Percentiles rank a stretch among this genome's conserved stretches.
These are phyloP conservation scores for Termitomyces eurrhizus DNA, from an alignment of 768 basidiomycete species.

Conservation along the genomic window DNA sequence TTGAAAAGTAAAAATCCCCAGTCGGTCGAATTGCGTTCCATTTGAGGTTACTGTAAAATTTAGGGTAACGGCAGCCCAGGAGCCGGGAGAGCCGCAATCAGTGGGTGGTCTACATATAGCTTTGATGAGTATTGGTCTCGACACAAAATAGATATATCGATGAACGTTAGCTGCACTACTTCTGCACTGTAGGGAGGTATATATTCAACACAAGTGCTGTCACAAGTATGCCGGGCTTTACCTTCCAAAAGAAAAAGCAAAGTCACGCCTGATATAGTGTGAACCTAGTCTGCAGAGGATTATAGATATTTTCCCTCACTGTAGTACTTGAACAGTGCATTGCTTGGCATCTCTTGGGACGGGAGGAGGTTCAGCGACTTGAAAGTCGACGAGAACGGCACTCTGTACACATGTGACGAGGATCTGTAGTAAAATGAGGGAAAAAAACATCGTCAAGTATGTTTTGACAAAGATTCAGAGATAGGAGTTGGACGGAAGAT, in stretches of 20 bases:
- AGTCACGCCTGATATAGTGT: conserved; percentile 48
- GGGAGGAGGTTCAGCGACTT: conserved; percentile 69
- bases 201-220: background rate
- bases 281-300: background rate
- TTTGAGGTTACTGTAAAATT: conserved; percentile 79
- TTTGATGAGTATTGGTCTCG: background rate
- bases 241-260: conserved; percentile 68
- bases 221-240: conserved; percentile 17
- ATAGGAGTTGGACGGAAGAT: background rate
- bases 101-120: conserved; percentile 54
- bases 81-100: conserved; percentile 63
- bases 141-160: background rate
- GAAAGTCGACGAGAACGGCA: conserved; percentile 56
- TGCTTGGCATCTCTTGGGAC: conserved; percentile 55
- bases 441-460: background rate
- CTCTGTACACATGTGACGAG: conserved; percentile 1
- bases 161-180: conserved; percentile 55
- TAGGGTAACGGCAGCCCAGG: conserved; percentile 70
- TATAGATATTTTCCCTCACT: conserved; percentile 31
- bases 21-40: conserved; percentile 72
- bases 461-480: background rate
- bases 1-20: conserved; percentile 71
- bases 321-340: conserved; percentile 61
- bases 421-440: background rate
- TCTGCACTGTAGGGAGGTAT: conserved; percentile 44